Conservation (phyloP, 495 filamentous ascomycete genomes). For the Margaritispora aquatica region DNA sequence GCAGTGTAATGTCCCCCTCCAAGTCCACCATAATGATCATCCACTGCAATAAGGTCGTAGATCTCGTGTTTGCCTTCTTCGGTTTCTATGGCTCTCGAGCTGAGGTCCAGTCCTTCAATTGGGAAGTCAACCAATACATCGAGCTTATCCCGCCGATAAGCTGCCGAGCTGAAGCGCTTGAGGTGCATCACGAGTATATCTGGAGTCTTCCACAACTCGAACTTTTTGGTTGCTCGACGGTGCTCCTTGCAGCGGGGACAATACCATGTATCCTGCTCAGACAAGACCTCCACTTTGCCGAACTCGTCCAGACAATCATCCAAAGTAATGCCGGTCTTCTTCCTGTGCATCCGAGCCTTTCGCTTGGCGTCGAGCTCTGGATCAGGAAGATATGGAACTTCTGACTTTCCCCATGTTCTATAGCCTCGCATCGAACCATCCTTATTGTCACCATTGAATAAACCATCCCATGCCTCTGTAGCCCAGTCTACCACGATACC, state of each 20-base stretch:
- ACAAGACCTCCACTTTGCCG: conserved; percentile 85
- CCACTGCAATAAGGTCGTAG: conserved; percentile 91
- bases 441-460: conserved; percentile 48
- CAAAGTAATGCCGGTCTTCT: conserved; percentile 71
- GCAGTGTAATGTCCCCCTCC: conserved; percentile 96
- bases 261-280: conserved; percentile 93
- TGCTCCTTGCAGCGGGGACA: conserved; percentile 94
- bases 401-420: conserved; percentile 39
- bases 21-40: conserved; percentile 89
- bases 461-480: conserved; percentile 52
- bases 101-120: conserved; percentile 78
- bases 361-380: conserved; percentile 57
- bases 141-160: conserved; percentile 76
- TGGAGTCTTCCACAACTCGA: conserved; percentile 92
- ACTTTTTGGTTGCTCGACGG: conserved; percentile 86
- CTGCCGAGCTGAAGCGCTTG: conserved; percentile 83
- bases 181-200: conserved; percentile 93
- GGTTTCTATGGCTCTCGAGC: conserved; percentile 64
- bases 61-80: conserved; percentile 72
- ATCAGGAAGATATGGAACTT: conserved; percentile 50
- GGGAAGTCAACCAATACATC: conserved; percentile 91
- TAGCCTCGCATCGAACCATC: conserved; percentile 41
- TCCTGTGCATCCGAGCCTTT: conserved; percentile 50
- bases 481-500: conserved; percentile 82
- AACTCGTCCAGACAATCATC: conserved; percentile 92